Evolutionary conservation across 2,329 filamentous ascomycete species (phyloP).

Genomic region (Harringtonia lauricola): DNA sequence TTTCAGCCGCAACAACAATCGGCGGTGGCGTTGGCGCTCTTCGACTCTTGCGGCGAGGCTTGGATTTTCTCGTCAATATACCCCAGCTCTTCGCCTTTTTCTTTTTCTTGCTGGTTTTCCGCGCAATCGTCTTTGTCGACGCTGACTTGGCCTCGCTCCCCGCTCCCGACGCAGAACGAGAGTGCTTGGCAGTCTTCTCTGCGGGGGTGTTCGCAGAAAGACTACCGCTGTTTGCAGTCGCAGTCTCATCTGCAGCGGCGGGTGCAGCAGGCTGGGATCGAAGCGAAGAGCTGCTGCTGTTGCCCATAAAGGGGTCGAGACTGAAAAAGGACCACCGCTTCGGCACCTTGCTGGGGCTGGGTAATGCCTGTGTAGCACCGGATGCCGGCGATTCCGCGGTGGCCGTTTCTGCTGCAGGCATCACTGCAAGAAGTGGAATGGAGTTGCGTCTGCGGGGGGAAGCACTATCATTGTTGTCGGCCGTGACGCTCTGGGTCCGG

Average conservation of each 20-base stretch:
- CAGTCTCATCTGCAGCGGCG: constrained; percentile 27
- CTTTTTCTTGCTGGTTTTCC: constrained; percentile 38
- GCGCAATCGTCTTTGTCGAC: constrained; percentile 16
- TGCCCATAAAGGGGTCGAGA: constrained; percentile 41
- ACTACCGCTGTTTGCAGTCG: too few species aligned
- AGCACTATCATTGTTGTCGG: constrained; percentile 17
- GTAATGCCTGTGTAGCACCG: constrained; percentile 19
- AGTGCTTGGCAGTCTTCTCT: too few species aligned
- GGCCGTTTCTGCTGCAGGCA: constrained; percentile 23
- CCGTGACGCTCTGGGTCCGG: constrained; percentile 27
- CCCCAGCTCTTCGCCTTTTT: constrained; percentile 67
- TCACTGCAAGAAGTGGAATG: constrained; percentile 39
- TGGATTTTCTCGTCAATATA: constrained; percentile 53
- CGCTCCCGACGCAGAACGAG: too few species aligned
- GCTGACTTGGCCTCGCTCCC: constrained; percentile 3
- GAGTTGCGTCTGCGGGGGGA: constrained; percentile 46
- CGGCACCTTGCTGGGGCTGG: constrained; percentile 38
- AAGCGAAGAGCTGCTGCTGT: constrained; percentile 28
- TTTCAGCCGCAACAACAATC: constrained; percentile 16
- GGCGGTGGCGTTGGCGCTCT: constrained; percentile 38
- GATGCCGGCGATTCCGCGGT: constrained; percentile 13
- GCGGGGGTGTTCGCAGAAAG: too few species aligned
- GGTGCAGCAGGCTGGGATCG: constrained; percentile 36
- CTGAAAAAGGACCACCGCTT: constrained; percentile 54
- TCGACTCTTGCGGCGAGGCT: constrained; percentile 32